Conservation (phyloP, 140 eudicot genomes). For the Erigeron philadelphicus region DNA sequence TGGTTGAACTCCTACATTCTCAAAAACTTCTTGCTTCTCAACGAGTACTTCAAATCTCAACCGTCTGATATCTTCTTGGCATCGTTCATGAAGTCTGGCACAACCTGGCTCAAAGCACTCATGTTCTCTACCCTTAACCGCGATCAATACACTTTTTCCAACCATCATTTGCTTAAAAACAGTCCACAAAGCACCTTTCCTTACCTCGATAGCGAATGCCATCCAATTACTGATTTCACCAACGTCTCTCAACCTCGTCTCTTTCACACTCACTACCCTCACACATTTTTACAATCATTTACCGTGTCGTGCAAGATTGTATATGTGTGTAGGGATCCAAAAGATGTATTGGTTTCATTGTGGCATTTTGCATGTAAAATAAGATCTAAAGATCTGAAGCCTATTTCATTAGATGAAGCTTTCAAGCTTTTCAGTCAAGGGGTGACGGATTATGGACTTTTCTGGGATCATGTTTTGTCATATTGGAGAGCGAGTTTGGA, state of each 20-base stretch:
- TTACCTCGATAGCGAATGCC: slow-evolving; percentile 15
- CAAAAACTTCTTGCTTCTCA: slow-evolving; percentile 15
- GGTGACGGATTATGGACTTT: slow-evolving; percentile 14
- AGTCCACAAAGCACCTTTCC: slow-evolving; percentile 30
- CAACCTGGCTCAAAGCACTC: slow-evolving; percentile 42
- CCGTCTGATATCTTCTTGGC: slow-evolving; percentile 29
- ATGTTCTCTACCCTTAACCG: slow-evolving; percentile 27
- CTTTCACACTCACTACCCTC: slow-evolving; percentile 21
- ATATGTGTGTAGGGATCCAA: slow-evolving; percentile 23
- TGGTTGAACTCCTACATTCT: slow-evolving; percentile 5
- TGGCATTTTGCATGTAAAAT: slow-evolving; percentile 23
- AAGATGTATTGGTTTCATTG: slow-evolving; percentile 23
- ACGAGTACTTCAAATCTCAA: slow-evolving; percentile 29
- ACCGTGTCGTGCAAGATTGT: slow-evolving; percentile 17
- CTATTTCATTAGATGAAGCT: background rate
- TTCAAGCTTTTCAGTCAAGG: background rate
- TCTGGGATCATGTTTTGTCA: slow-evolving; percentile 22
- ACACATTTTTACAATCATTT: background rate
- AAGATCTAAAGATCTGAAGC: slow-evolving; percentile 14
- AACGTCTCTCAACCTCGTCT: background rate
- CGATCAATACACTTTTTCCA: slow-evolving; percentile 6
- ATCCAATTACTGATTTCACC: background rate
- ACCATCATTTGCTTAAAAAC: slow-evolving; percentile 21
- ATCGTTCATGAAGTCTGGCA: slow-evolving; percentile 31
- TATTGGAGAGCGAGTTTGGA: slow-evolving; percentile 15